These are phyloP conservation scores for Silene uniflora DNA, from an alignment of 148 eudicot species.

Conservation along the genomic window DNA sequence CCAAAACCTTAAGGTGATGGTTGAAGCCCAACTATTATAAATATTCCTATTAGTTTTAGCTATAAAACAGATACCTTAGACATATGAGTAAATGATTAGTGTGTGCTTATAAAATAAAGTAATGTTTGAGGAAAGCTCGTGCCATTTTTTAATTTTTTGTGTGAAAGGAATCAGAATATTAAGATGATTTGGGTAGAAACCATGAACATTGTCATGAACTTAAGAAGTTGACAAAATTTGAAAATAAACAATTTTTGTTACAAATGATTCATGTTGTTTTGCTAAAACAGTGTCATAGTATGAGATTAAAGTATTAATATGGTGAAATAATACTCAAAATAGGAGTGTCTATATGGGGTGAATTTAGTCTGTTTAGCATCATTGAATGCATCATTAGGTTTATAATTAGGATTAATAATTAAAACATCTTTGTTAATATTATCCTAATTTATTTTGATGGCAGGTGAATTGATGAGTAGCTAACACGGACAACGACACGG, in stretches of 20 bases:
- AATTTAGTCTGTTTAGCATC: background rate
- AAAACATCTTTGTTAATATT: background rate
- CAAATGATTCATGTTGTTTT: background rate
- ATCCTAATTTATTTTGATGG: no score
- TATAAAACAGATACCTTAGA: no score
- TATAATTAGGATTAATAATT: background rate
- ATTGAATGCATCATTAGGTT: background rate
- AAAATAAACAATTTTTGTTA: background rate
- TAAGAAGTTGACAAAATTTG: constrained; percentile 10
- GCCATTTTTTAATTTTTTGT: background rate
- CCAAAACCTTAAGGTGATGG: no score
- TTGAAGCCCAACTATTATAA: no score
- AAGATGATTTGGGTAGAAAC: background rate
- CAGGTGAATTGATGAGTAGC: background rate
- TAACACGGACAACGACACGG: no score
- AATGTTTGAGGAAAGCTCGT: background rate
- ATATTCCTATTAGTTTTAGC: no score
- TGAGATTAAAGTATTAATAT: background rate
- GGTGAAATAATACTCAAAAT: background rate
- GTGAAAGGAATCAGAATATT: constrained; percentile 11
- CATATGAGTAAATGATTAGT: no score
- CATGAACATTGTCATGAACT: background rate
- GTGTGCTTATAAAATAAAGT: background rate
- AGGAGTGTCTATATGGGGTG: background rate
- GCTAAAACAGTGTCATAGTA: background rate